Evolutionary conservation across 139 green algal genomes (phyloP), one percentile per base, ranked within the genome.

Genomic region (Pseudopediastrum boryanum): DNA sequence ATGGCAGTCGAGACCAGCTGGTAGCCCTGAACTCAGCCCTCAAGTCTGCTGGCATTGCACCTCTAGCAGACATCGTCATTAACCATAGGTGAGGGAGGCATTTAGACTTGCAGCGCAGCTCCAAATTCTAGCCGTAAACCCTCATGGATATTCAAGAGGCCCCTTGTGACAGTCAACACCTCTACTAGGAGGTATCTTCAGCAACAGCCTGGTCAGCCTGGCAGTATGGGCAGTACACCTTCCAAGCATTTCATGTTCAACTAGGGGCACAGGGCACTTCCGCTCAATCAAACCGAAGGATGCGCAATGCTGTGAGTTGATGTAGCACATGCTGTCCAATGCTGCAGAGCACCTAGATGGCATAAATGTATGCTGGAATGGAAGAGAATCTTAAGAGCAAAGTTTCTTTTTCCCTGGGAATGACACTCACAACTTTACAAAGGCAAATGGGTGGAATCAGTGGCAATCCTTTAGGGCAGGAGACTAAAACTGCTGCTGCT

Each of bases 31-130:
- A 94, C 0, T 21, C 66, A 1, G 71, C 76, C 27, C 75, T 96
- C 44, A 85, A 90, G 29, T 56, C 84, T 41, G 80, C 76, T 1
- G 87, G 83, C 68, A 76, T 97, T 23, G 90, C 88, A 35, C 75
- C 84, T 44, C 71, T 97, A 2, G 93, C 91, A 25, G 93, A 98
- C 83, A 93, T 95, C 44, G 92, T 97, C n/a, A 95, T 97, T 82
- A 96, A 97, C 83, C 92, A 96, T 75, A 83, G 92, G 70, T 96
- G 92, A 81, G 93, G 41, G 16, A 27, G n/a, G n/a, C n/a, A n/a
- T n/a, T n/a, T n/a, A n/a, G n/a, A n/a, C n/a, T n/a, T n/a, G n/a
- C n/a, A n/a, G n/a, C n/a, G n/a, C n/a, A n/a, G n/a, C n/a, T n/a
- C n/a, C n/a, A n/a, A n/a, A n/a, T n/a, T n/a, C n/a, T n/a, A n/a